phyloP scores from a whole-genome alignment of 805 yeast genomes.

The Sungouiella thailandica region DNA sequence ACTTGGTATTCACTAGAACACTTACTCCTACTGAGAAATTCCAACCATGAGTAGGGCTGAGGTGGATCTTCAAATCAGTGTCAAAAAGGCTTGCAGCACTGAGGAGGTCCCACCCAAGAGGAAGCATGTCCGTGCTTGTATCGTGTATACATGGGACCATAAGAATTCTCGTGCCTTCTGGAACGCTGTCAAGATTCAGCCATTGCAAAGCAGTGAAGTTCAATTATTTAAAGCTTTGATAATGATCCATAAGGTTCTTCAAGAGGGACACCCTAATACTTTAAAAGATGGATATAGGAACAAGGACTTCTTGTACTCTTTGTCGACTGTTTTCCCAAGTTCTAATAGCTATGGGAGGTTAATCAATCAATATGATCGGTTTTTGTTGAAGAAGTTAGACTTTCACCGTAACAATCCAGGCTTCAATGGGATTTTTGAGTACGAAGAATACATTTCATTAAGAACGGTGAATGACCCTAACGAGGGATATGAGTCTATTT shows the following conservation, averaged over 20 bases:
- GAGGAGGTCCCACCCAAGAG: conserved; percentile 94
- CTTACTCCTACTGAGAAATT: too few relatives aligned
- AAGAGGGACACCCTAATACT: conserved; percentile 92
- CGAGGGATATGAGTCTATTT: conserved; percentile 86
- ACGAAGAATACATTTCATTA: conserved; percentile 88
- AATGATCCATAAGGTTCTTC: conserved; percentile 85
- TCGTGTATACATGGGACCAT: conserved; percentile 95
- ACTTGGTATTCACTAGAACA: too few relatives aligned
- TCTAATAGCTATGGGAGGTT: conserved; percentile 60
- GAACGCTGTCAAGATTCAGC: conserved; percentile 73
- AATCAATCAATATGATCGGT: conserved; percentile 71
- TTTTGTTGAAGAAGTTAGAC: conserved; percentile 64
- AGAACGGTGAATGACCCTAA: conserved; percentile 88
- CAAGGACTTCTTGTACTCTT: conserved; percentile 69
- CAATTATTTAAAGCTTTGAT: conserved; percentile 84
- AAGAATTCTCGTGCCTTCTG: conserved; percentile 80
- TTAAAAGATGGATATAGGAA: conserved; percentile 76
- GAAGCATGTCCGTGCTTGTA: conserved; percentile 93
- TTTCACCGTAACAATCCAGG: conserved; percentile 84
- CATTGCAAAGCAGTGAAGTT: conserved; percentile 76
- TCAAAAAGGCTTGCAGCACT: conserved; percentile 77
- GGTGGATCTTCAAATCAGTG: conserved; percentile 45
- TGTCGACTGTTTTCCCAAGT: conserved; percentile 51
- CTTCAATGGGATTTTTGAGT: conserved; percentile 93
- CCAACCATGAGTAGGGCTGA: conserved; percentile 40